Evolutionary conservation across 176 grass and related monocot species (phyloP).

Genomic region (Phoenix roebelenii): DNA sequence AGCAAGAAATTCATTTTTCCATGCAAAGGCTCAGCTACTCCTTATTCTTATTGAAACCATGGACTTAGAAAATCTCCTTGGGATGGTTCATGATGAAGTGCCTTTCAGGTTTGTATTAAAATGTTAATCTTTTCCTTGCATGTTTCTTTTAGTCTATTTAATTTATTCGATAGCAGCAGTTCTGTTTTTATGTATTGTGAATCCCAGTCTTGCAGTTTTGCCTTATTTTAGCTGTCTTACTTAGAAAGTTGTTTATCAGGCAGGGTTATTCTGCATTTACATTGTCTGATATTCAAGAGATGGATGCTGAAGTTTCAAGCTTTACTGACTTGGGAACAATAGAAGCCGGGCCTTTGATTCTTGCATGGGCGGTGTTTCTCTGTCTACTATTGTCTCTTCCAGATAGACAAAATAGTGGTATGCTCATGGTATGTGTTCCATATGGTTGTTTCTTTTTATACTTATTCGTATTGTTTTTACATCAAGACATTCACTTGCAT

Average conservation of each 20-base stretch:
- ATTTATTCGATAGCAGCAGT: too few relatives aligned
- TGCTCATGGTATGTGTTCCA: constrained; percentile 27
- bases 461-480: too few relatives aligned
- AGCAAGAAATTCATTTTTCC: constrained; percentile 60
- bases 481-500: background rate
- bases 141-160: constrained; percentile 6
- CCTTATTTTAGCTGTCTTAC: too few relatives aligned
- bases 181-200: background rate
- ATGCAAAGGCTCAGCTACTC: constrained; percentile 75
- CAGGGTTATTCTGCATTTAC: constrained; percentile 66
- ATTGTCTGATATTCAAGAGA: constrained; percentile 70
- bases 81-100: constrained; percentile 63
- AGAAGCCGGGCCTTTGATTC: constrained; percentile 78
- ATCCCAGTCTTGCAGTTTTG: too few relatives aligned
- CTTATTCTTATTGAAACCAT: constrained; percentile 83
- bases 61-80: constrained; percentile 80
- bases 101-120: constrained; percentile 50
- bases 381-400: constrained; percentile 69
- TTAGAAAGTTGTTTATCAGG: constrained; percentile 30
- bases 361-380: constrained; percentile 80
- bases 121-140: background rate
- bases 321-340: constrained; percentile 43
- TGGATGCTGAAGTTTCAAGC: constrained; percentile 71
- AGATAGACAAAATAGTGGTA: constrained; percentile 30
- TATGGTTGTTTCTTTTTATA: background rate